These are phyloP conservation scores for Kodamaea hsintzibuensis DNA, from an alignment of 805 yeast genomes.

Conservation along the genomic window DNA sequence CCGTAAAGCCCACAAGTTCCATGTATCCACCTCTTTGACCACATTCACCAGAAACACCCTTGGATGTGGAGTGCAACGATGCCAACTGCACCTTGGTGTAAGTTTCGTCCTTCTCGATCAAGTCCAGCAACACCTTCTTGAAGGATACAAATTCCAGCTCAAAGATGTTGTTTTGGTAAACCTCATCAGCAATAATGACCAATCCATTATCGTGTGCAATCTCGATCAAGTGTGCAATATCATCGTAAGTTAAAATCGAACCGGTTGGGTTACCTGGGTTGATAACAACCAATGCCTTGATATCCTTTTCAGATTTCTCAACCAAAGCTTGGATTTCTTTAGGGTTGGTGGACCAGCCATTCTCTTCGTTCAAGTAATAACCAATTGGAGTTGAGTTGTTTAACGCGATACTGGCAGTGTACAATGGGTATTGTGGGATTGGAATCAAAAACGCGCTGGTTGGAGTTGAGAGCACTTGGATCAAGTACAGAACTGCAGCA, in stretches of 20 bases:
- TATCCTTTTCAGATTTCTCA: constrained; percentile 45
- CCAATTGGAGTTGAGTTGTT: constrained; percentile 83
- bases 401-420: constrained; percentile 90
- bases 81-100: constrained; percentile 82
- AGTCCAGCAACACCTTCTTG: constrained; percentile 70
- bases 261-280: constrained; percentile 99
- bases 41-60: constrained; percentile 97
- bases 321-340: constrained; percentile 59
- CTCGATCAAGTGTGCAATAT: constrained; percentile 68
- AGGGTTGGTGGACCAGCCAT: constrained; percentile 83
- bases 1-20: constrained; percentile 83
- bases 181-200: constrained; percentile 95
- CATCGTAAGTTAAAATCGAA: constrained; percentile 62
- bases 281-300: constrained; percentile 85
- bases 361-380: constrained; percentile 77
- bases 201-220: constrained; percentile 85
- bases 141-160: constrained; percentile 80
- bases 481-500: constrained; percentile 79
- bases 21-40: constrained; percentile 99
- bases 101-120: constrained; percentile 54
- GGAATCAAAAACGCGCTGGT: constrained; percentile 85
- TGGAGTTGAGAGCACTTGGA: constrained; percentile 65
- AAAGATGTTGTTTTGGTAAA: constrained; percentile 91
- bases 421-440: constrained; percentile 96
- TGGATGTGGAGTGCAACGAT: constrained; percentile 94